Evolutionary conservation across 768 basidiomycete genomes (phyloP).

Genomic region (Cystofilobasidium capitatum): DNA sequence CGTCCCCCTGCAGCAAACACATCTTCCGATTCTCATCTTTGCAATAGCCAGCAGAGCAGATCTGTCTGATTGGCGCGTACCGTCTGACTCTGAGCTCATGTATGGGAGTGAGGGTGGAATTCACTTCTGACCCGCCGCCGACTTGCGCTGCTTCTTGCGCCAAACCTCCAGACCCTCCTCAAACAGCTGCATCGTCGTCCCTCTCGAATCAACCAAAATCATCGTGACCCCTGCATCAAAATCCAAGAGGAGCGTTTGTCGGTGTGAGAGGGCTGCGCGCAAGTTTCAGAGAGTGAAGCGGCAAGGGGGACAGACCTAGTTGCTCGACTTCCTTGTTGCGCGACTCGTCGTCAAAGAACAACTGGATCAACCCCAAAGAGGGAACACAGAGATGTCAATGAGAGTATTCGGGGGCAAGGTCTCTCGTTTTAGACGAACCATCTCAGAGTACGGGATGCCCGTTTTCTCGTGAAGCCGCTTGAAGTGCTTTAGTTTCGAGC

Average conservation of each 20-base stretch:
- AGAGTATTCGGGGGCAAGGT: background rate
- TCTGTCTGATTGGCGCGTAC: background rate
- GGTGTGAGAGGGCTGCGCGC: background rate
- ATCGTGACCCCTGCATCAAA: constrained; percentile 66
- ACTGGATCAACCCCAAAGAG: background rate
- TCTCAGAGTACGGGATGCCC: constrained; percentile 65
- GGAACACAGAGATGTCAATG: background rate
- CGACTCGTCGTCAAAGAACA: constrained; percentile 61
- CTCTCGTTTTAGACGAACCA: too few species aligned
- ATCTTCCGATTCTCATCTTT: too few species aligned
- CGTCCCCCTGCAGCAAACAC: too few species aligned
- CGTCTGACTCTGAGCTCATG: too few species aligned
- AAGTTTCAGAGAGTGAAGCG: constrained; percentile 4
- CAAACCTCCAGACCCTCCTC: constrained; percentile 63
- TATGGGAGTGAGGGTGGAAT: too few species aligned
- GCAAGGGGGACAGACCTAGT: constrained; percentile 40
- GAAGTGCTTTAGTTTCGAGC: constrained; percentile 76
- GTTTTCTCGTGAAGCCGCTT: constrained; percentile 61
- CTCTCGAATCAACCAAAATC: constrained; percentile 52
- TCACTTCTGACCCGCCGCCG: too few species aligned
- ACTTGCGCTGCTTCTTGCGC: constrained; percentile 43
- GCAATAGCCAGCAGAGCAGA: background rate
- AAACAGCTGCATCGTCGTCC: constrained; percentile 54
- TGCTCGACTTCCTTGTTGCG: constrained; percentile 55
- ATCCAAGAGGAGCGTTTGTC: background rate